Evolutionary conservation across 768 basidiomycete genomes (phyloP).

Genomic region (Tylopilus vinaceipallidus): DNA sequence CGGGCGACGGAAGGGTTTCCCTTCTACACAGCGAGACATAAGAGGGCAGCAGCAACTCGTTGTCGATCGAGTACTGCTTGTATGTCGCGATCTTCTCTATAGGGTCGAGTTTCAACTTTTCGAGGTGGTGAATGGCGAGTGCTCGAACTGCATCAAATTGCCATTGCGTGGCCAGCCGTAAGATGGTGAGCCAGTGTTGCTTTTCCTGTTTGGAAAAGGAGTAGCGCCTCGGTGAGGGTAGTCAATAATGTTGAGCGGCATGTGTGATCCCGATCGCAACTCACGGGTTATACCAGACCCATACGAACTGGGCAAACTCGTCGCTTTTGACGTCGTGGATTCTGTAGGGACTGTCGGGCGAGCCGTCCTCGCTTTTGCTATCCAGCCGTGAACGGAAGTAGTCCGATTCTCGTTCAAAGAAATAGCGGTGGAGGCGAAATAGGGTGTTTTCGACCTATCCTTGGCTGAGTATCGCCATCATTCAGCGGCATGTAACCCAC

Average conservation of each 20-base stretch:
- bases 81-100: slow-evolving; percentile 59
- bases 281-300: slow-evolving; percentile 52
- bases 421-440: slow-evolving; percentile 36
- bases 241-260: neutral
- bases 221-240: slow-evolving; percentile 41
- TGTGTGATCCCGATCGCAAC: neutral
- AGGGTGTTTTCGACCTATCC: slow-evolving; percentile 33
- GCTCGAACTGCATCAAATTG: slow-evolving; percentile 47
- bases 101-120: slow-evolving; percentile 42
- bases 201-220: slow-evolving; percentile 50
- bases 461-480: neutral
- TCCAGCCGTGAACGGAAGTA: slow-evolving; percentile 30
- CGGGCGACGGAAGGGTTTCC: slow-evolving; percentile 46
- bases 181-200: slow-evolving; percentile 53
- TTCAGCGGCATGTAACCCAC: neutral
- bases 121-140: slow-evolving; percentile 56
- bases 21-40: slow-evolving; percentile 55
- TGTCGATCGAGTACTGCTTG: slow-evolving; percentile 49
- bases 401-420: slow-evolving; percentile 37
- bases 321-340: slow-evolving; percentile 29
- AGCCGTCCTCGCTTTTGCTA: slow-evolving; percentile 1
- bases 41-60: slow-evolving; percentile 45
- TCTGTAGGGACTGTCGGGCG: neutral
- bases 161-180: slow-evolving; percentile 56
- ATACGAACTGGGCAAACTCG: slow-evolving; percentile 48